phyloP scores from a whole-genome alignment of 139 green algal genomes.

The Coelastrella sp. region DNA sequence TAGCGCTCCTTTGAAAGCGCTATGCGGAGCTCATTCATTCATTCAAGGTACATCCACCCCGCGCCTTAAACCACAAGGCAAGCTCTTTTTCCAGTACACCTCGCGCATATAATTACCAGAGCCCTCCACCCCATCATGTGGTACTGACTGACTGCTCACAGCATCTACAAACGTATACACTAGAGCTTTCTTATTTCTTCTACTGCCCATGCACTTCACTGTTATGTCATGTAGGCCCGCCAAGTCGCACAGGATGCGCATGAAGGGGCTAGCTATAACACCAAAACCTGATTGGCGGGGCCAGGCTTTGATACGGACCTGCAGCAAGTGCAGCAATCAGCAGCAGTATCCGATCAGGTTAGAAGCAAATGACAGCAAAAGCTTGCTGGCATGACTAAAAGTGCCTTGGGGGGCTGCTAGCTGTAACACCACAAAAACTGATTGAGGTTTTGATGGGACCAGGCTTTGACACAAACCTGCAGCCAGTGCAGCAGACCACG shows the following conservation, averaged over 20 bases:
- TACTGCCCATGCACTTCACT: slow-evolving; percentile 49
- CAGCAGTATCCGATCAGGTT: too few species aligned
- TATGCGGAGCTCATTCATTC: too few species aligned
- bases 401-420: too few species aligned
- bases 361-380: too few species aligned
- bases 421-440: too few species aligned
- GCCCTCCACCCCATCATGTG: slow-evolving; percentile 72
- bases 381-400: too few species aligned
- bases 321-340: slow-evolving; percentile 8
- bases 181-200: slow-evolving; percentile 43
- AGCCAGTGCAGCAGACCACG: too few species aligned
- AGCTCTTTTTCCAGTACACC: slow-evolving; percentile 26
- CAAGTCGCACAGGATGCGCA: slow-evolving; percentile 65
- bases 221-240: slow-evolving; percentile 61
- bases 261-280: slow-evolving; percentile 49
- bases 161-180: slow-evolving; percentile 46
- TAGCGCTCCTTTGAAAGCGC: too few species aligned
- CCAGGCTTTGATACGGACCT: slow-evolving; percentile 58
- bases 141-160: slow-evolving; percentile 54
- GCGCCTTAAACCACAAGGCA: slow-evolving; percentile 48
- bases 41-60: slow-evolving; percentile 55
- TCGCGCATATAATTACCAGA: slow-evolving; percentile 70
- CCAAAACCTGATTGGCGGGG: slow-evolving; percentile 63
- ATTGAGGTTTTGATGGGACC: too few species aligned
- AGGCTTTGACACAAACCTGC: too few species aligned